These are phyloP conservation scores for Colletotrichum sp. DNA, from an alignment of 2,329 filamentous ascomycete genomes.

Conservation along the genomic window DNA sequence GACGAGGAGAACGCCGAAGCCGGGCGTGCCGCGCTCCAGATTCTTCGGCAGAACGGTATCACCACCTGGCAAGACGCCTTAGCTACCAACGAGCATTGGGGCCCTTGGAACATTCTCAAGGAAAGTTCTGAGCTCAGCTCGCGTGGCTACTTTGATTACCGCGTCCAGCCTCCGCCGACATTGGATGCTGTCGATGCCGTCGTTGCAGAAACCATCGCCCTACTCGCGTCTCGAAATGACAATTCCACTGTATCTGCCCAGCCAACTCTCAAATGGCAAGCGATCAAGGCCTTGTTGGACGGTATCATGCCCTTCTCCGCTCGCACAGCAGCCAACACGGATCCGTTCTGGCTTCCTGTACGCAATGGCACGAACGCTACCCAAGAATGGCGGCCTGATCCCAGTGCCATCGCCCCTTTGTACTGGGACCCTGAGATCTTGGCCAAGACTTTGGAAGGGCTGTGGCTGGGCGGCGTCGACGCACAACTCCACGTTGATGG, in stretches of 20 bases:
- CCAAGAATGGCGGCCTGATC: not conserved
- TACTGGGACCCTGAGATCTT: constrained; percentile 29
- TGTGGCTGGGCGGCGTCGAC: constrained; percentile 16
- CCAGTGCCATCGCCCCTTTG: constrained; percentile 33
- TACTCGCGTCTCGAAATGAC: constrained; percentile 18
- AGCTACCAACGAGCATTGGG: constrained; percentile 5
- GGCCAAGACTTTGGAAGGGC: constrained; percentile 25
- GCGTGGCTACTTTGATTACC: constrained; percentile 30
- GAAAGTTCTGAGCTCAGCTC: constrained; percentile 23
- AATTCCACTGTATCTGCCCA: constrained; percentile 10
- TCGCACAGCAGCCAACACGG: constrained; percentile 30
- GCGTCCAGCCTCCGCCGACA: constrained; percentile 25
- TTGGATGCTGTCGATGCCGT: constrained; percentile 10
- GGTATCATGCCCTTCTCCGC: constrained; percentile 29
- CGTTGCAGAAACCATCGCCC: constrained; percentile 17
- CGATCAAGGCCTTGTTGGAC: constrained; percentile 29
- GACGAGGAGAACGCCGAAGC: constrained; percentile 25
- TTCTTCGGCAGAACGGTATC: constrained; percentile 29
- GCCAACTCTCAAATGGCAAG: constrained; percentile 30
- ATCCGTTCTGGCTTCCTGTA: constrained; percentile 26
- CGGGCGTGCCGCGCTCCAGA: constrained; percentile 27
- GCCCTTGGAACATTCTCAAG: constrained; percentile 16
- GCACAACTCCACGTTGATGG: constrained; percentile 28
- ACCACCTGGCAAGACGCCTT: constrained; percentile 32
- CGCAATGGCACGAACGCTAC: not conserved